phyloP scores from a whole-genome alignment of 345 rosid species.

The Euphorbia pulcherrima region DNA sequence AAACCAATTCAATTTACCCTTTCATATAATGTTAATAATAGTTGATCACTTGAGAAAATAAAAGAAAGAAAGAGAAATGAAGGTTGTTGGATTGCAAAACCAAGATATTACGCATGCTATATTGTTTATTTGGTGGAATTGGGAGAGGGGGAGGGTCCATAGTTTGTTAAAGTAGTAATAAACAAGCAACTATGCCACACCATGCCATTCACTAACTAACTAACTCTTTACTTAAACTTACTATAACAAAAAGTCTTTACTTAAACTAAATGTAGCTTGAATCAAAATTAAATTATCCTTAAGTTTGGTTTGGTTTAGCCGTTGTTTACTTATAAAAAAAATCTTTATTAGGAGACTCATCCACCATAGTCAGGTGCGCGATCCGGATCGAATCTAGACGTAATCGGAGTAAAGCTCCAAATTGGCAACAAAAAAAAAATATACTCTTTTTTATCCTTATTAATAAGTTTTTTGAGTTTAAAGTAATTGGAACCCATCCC shows the following conservation, averaged over 20 bases:
- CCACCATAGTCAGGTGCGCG: too few relatives aligned
- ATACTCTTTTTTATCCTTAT: too few relatives aligned
- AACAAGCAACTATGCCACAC: conserved; percentile 44
- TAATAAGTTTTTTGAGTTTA: too few relatives aligned
- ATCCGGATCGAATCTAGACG: too few relatives aligned
- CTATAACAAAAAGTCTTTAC: conserved; percentile 1
- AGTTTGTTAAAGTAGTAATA: conserved; percentile 66
- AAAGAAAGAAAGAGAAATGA: not conserved
- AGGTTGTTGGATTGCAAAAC: conserved; percentile 44
- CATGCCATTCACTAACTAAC: conserved; percentile 11
- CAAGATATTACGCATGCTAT: conserved; percentile 27
- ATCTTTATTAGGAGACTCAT: too few relatives aligned
- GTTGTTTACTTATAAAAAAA: too few relatives aligned
- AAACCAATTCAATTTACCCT: too few relatives aligned
- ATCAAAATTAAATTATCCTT: not conserved
- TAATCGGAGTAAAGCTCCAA: too few relatives aligned
- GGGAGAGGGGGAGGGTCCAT: conserved; percentile 36
- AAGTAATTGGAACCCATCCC: too few relatives aligned
- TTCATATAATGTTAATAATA: not conserved
- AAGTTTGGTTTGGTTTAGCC: too few relatives aligned
- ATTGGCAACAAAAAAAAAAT: too few relatives aligned
- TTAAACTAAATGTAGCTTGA: conserved; percentile 11
- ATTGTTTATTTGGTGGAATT: conserved; percentile 29
- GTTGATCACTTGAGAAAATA: not conserved
- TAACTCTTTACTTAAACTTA: conserved; percentile 6